Evolutionary conservation across 768 basidiomycete genomes (phyloP).

Genomic region (Pleurotus platypus): DNA sequence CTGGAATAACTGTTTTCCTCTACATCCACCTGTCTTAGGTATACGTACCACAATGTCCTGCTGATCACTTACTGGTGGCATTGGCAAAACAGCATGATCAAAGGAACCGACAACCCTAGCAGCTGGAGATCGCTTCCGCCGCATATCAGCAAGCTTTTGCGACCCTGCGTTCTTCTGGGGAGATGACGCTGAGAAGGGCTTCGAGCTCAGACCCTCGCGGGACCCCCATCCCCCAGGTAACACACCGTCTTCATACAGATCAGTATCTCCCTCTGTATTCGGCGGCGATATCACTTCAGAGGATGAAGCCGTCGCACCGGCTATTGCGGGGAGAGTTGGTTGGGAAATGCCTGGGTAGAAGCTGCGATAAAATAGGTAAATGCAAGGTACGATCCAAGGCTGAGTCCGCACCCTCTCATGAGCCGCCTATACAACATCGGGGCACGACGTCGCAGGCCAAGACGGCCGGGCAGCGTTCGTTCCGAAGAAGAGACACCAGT

Average conservation of each 20-base stretch:
- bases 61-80: conserved; percentile 65
- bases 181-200: not conserved
- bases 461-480: conserved; percentile 79
- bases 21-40: conserved; percentile 21
- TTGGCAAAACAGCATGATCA: conserved; percentile 75
- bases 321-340: conserved; percentile 28
- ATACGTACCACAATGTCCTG: not conserved
- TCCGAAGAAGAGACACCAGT: conserved; percentile 81
- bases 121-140: conserved; percentile 17
- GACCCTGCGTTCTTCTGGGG: not conserved
- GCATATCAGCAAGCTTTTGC: not conserved
- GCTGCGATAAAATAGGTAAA: conserved; percentile 18
- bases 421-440: conserved; percentile 87
- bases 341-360: conserved; percentile 48
- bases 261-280: conserved; percentile 11
- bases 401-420: conserved; percentile 69
- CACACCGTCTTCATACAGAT: conserved; percentile 11
- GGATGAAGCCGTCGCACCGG: not conserved
- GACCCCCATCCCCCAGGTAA: conserved; percentile 1
- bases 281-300: conserved; percentile 19
- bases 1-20: conserved; percentile 86
- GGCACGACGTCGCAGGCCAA: conserved; percentile 76
- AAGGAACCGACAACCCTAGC: conserved; percentile 67
- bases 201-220: not conserved
- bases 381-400: conserved; percentile 5